Conservation (phyloP, 2,329 filamentous ascomycete species). For the Exophiala oligosperma region DNA sequence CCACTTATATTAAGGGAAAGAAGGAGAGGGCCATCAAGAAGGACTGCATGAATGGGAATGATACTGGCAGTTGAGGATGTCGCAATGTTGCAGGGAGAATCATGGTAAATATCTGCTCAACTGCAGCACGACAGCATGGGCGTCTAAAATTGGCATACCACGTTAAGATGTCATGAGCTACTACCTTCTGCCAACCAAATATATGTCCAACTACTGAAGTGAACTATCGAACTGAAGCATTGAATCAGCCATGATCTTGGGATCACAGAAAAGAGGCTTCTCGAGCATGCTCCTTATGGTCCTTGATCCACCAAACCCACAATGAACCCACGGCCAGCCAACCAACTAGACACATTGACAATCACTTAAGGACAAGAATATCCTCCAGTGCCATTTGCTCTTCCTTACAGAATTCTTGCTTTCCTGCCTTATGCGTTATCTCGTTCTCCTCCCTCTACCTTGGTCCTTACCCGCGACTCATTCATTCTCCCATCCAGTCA, state of each 20-base stretch:
- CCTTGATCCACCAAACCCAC: conserved; percentile 2
- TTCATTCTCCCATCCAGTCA: background rate
- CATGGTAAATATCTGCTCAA: too few relatives aligned
- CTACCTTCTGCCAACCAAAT: too few relatives aligned
- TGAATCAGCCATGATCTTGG: too few relatives aligned
- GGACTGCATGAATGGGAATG: background rate
- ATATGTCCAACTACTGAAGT: too few relatives aligned
- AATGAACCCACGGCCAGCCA: background rate
- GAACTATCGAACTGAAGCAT: too few relatives aligned
- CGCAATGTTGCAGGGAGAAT: conserved; percentile 57
- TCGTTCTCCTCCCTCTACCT: background rate
- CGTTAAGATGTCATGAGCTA: too few relatives aligned
- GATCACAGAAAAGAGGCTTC: too few relatives aligned
- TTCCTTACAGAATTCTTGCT: background rate
- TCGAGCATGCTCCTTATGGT: background rate
- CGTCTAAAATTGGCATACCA: too few relatives aligned
- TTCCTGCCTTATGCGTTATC: too few relatives aligned
- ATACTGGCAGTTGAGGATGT: conserved; percentile 72
- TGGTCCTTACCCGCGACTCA: background rate
- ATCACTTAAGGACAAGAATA: too few relatives aligned
- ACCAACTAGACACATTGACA: background rate
- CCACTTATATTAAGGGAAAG: too few relatives aligned
- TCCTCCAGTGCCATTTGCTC: background rate
- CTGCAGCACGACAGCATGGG: conserved; percentile 47
- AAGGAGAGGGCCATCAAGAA: background rate